Evolutionary conservation across 2,329 filamentous ascomycete genomes (phyloP).

Genomic region (Dothideomycetes sp.): DNA sequence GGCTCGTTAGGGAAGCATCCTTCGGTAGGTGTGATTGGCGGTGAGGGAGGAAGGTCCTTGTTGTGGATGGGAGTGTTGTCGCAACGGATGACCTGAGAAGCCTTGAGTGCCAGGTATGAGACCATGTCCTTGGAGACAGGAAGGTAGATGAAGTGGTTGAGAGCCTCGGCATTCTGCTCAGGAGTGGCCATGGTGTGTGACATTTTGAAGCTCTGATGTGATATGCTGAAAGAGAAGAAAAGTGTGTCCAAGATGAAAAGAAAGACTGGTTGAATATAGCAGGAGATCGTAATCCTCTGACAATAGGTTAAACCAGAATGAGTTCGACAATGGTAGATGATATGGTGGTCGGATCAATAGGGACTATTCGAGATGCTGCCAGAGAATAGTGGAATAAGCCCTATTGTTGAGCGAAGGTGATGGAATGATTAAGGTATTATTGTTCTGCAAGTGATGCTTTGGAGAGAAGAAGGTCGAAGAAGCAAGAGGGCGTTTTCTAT

Average conservation of each 20-base stretch:
- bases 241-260: slow-evolving; percentile 1
- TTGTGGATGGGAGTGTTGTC: slow-evolving; percentile 41
- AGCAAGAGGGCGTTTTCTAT: slow-evolving; percentile 20
- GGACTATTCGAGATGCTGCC: slow-evolving; percentile 23
- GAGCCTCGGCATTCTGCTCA: slow-evolving; percentile 57
- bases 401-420: slow-evolving; percentile 15
- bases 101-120: slow-evolving; percentile 63
- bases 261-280: slow-evolving; percentile 12
- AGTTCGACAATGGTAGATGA: slow-evolving; percentile 14
- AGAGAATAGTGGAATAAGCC: slow-evolving; percentile 15
- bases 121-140: slow-evolving; percentile 72
- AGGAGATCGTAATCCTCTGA: slow-evolving; percentile 20
- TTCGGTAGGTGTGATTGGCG: slow-evolving; percentile 50
- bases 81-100: slow-evolving; percentile 70
- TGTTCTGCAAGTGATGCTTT: too few relatives aligned
- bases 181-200: slow-evolving; percentile 35
- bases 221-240: slow-evolving; percentile 3
- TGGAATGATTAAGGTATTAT: slow-evolving; percentile 15
- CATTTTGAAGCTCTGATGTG: slow-evolving; percentile 27
- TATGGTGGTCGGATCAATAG: neutral
- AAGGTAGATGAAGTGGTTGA: slow-evolving; percentile 72
- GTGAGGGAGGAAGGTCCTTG: slow-evolving; percentile 48
- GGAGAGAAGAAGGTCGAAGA: slow-evolving; percentile 15
- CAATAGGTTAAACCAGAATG: slow-evolving; percentile 17
- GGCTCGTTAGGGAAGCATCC: slow-evolving; percentile 35